These are phyloP conservation scores for Gossypium ekmanianum DNA, from an alignment of 345 rosid species.

Conservation along the genomic window DNA sequence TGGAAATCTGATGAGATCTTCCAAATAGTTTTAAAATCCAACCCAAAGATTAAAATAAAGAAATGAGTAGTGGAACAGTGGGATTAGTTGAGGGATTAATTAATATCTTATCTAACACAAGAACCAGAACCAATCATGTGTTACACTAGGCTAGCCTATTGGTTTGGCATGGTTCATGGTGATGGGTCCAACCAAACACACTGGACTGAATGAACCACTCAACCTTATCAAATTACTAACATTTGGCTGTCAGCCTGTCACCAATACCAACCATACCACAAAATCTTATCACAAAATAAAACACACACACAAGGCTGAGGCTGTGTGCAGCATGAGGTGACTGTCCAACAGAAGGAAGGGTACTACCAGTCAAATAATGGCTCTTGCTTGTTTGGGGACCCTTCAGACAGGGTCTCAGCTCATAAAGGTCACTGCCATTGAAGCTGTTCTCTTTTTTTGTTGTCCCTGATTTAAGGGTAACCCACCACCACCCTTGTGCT, in stretches of 20 bases:
- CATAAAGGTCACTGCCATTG: not conserved
- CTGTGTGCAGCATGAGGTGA: not conserved
- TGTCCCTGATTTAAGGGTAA: not conserved
- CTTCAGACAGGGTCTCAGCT: not conserved
- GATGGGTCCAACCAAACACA: conserved; percentile 8
- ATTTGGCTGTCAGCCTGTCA: conserved; percentile 12
- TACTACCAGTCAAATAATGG: not conserved
- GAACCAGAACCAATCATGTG: not conserved
- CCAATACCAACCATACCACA: not conserved
- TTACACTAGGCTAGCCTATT: not conserved
- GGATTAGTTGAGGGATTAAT: not conserved
- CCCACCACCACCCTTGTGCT: not conserved
- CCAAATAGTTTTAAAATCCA: not conserved
- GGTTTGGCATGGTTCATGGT: conserved; percentile 1
- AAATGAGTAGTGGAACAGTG: not conserved
- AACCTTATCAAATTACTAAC: conserved; percentile 3
- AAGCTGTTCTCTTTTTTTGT: not conserved
- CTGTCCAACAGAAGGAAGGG: not conserved
- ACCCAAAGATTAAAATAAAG: not conserved
- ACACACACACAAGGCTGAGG: not conserved
- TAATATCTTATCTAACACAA: conserved; percentile 2
- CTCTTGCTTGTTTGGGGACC: not conserved
- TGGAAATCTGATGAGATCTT: not conserved
- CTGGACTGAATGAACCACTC: not conserved
- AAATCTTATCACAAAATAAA: not conserved